These are phyloP conservation scores for Fusarium sp. DNA, from an alignment of 2,329 filamentous ascomycete species.

Conservation along the genomic window DNA sequence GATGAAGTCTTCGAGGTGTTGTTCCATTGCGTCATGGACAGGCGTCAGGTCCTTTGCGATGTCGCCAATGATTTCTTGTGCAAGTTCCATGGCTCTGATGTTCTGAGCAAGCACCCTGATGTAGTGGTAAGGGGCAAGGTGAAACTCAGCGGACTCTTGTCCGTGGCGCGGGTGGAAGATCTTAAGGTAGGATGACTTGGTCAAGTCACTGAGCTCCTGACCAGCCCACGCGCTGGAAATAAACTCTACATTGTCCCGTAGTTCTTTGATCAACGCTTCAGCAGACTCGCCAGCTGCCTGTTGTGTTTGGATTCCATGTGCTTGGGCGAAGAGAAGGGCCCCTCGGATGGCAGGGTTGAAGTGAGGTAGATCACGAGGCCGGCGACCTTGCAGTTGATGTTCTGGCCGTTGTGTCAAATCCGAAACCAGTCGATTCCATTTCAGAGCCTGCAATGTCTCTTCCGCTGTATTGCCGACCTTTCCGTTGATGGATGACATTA, in stretches of 20 bases:
- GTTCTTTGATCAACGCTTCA: slow-evolving; percentile 41
- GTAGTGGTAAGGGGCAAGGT: slow-evolving; percentile 44
- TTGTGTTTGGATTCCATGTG: slow-evolving; percentile 44
- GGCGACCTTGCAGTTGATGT: slow-evolving; percentile 47
- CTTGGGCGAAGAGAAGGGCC: slow-evolving; percentile 46
- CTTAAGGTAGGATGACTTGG: slow-evolving; percentile 39
- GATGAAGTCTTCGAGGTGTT: slow-evolving; percentile 51
- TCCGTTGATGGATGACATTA: slow-evolving; percentile 46
- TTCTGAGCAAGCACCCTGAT: slow-evolving; percentile 47
- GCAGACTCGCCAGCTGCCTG: slow-evolving; percentile 36
- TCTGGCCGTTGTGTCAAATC: slow-evolving; percentile 60
- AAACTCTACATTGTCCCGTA: slow-evolving; percentile 47
- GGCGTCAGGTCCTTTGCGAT: slow-evolving; percentile 49
- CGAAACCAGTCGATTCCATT: slow-evolving; percentile 59
- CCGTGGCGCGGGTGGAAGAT: slow-evolving; percentile 39
- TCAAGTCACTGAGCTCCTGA: slow-evolving; percentile 31
- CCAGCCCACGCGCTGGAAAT: slow-evolving; percentile 46
- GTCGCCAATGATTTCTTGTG: slow-evolving; percentile 54
- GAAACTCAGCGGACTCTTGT: not conserved
- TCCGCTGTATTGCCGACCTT: slow-evolving; percentile 51
- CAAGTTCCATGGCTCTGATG: slow-evolving; percentile 57
- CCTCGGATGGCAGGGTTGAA: slow-evolving; percentile 47
- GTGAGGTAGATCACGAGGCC: slow-evolving; percentile 38
- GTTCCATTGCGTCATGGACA: slow-evolving; percentile 53
- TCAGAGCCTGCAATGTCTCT: slow-evolving; percentile 56